A percentile compares a stretch with the other conserved stretches of the same genome.
phyloP scores from a whole-genome alignment of 2,329 filamentous ascomycete genomes.

The Phaeosphaeriaceae sp. region DNA sequence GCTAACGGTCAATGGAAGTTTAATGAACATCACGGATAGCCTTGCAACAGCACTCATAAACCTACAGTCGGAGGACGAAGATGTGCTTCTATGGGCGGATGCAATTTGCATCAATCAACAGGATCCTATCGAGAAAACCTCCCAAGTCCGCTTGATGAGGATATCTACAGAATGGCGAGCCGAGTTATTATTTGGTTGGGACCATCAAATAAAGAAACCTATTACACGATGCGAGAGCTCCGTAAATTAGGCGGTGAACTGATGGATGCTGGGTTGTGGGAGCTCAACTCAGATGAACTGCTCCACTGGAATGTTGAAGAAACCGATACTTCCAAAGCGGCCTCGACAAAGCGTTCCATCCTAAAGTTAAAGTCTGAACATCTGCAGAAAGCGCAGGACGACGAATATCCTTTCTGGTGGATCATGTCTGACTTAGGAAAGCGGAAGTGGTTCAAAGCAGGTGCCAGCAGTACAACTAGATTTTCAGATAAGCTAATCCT shows the following conservation, averaged over 20 bases:
- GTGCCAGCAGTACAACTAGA: neutral
- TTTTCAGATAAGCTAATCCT: neutral
- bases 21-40: conserved; percentile 8
- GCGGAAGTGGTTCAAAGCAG: conserved; percentile 12
- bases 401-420: conserved; percentile 14
- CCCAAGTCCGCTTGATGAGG: conserved; percentile 16
- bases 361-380: neutral
- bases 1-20: conserved; percentile 2
- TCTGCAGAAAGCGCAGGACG: neutral
- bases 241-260: conserved; percentile 5
- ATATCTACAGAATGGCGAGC: conserved; percentile 9
- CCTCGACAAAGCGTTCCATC: conserved; percentile 1
- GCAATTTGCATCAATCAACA: conserved; percentile 10
- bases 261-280: conserved; percentile 3
- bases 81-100: conserved; percentile 15
- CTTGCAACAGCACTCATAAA: conserved; percentile 4
- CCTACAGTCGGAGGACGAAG: neutral
- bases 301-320: conserved; percentile 3
- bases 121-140: conserved; percentile 8
- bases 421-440: conserved; percentile 10
- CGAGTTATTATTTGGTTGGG: conserved; percentile 15
- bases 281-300: conserved; percentile 1
- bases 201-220: conserved; percentile 4
- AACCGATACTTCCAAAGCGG: neutral
- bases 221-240: conserved; percentile 6